Conservation (phyloP, 2,329 filamentous ascomycete genomes). For the Fusarium abutilonis region DNA sequence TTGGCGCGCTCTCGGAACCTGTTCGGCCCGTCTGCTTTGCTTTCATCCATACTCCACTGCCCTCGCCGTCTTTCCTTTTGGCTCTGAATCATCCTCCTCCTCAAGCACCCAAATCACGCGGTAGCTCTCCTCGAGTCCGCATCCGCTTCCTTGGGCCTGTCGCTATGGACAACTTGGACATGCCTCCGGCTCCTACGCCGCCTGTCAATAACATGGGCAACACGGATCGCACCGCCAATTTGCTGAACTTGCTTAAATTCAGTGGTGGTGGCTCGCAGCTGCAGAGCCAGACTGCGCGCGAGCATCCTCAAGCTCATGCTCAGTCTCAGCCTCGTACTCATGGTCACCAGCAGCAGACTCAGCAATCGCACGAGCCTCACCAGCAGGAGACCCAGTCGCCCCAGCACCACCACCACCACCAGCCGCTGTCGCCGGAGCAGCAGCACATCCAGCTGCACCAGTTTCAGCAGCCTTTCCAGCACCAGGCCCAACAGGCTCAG, state of each 20-base stretch:
- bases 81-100: slow-evolving; percentile 23
- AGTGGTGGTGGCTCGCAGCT: slow-evolving; percentile 54
- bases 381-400: slow-evolving; percentile 33
- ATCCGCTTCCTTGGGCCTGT: slow-evolving; percentile 33
- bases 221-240: slow-evolving; percentile 62
- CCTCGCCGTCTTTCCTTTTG: slow-evolving; percentile 26
- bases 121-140: slow-evolving; percentile 40
- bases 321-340: slow-evolving; percentile 24
- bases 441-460: slow-evolving; percentile 45
- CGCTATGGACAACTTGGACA: slow-evolving; percentile 51
- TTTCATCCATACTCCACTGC: slow-evolving; percentile 42
- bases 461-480: slow-evolving; percentile 17
- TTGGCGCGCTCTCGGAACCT: slow-evolving; percentile 38
- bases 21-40: slow-evolving; percentile 41
- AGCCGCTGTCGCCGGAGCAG: slow-evolving; percentile 41
- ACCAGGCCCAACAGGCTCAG: slow-evolving; percentile 34
- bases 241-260: slow-evolving; percentile 71
- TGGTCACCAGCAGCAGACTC: slow-evolving; percentile 31
- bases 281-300: slow-evolving; percentile 48
- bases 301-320: slow-evolving; percentile 43
- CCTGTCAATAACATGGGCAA: slow-evolving; percentile 54
- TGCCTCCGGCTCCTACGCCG: slow-evolving; percentile 63
- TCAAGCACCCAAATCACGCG: slow-evolving; percentile 22
- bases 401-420: slow-evolving; percentile 33
- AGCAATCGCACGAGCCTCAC: slow-evolving; percentile 31